Percentiles rank a stretch among this genome's conserved stretches.
phyloP scores from a whole-genome alignment of 306 rosid species.

The Canavalia ensiformis region DNA sequence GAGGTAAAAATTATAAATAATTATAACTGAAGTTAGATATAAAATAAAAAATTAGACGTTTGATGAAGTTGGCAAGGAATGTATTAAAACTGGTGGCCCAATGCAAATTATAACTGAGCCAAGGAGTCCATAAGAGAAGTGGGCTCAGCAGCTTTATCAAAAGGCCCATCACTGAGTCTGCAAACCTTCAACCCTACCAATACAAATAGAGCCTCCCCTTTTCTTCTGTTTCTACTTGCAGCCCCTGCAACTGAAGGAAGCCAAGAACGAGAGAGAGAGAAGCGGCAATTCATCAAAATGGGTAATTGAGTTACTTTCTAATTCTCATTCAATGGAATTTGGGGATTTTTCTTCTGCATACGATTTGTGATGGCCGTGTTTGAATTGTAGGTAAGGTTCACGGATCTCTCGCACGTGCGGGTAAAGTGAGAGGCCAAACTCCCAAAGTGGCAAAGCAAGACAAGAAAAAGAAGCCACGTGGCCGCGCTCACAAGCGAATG shows the following conservation, averaged over 20 bases:
- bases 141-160: background rate
- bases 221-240: rapidly evolving
- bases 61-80: too few relatives aligned
- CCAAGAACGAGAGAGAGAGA: background rate
- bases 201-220: slow-evolving; percentile 35
- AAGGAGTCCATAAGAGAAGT: background rate
- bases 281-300: slow-evolving; percentile 34
- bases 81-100: too few relatives aligned
- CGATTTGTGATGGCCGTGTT: background rate
- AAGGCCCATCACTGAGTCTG: background rate
- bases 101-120: too few relatives aligned
- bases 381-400: slow-evolving; percentile 53
- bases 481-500: slow-evolving; percentile 60
- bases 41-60: too few relatives aligned
- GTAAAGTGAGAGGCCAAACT: slow-evolving; percentile 58
- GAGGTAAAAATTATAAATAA: too few relatives aligned
- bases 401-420: slow-evolving; percentile 57
- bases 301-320: slow-evolving; percentile 9
- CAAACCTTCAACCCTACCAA: slow-evolving; percentile 29
- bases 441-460: slow-evolving; percentile 57
- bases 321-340: background rate
- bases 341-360: background rate
- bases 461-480: slow-evolving; percentile 62
- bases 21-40: too few relatives aligned
- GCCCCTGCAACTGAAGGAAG: slow-evolving; percentile 33